Conservation (phyloP, 1,284 basidiomycete species). For the Fomitopsis palustris region DNA sequence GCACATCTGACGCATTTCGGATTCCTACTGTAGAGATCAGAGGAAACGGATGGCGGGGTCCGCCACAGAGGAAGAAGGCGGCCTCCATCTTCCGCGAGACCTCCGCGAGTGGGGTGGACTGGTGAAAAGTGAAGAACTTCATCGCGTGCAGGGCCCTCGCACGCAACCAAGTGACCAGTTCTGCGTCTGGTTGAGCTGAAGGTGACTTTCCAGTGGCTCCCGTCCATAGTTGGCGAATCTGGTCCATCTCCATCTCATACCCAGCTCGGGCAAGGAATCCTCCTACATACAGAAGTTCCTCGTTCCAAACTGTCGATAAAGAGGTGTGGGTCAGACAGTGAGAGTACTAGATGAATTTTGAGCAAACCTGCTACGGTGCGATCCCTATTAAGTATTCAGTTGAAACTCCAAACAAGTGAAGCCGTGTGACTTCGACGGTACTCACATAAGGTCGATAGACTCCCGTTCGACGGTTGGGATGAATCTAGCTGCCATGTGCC, state of each 20-base stretch:
- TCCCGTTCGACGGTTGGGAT: constrained; percentile 98
- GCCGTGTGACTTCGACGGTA: constrained; percentile 23
- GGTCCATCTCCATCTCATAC: constrained; percentile 83
- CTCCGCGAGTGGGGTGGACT: constrained; percentile 83
- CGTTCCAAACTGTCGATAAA: constrained; percentile 71
- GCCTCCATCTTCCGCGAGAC: constrained; percentile 80
- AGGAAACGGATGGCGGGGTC: constrained; percentile 44
- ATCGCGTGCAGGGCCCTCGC: constrained; percentile 78
- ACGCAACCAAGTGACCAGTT: constrained; percentile 51
- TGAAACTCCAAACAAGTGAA: neutral
- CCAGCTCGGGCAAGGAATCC: constrained; percentile 80
- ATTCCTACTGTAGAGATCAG: constrained; percentile 84
- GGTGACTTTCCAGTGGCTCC: constrained; percentile 34
- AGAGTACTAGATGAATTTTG: neutral
- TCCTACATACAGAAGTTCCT: constrained; percentile 81
- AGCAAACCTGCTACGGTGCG: constrained; percentile 63
- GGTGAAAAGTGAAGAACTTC: constrained; percentile 85
- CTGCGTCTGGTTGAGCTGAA: constrained; percentile 29
- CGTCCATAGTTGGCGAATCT: constrained; percentile 55
- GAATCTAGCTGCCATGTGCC: constrained; percentile 89
- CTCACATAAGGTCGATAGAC: constrained; percentile 85
- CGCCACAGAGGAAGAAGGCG: constrained; percentile 75
- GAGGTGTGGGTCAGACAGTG: neutral
- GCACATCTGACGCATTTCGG: constrained; percentile 65
- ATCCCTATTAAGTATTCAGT: constrained; percentile 47